Base-by-base conservation (phyloP, 139 green algal genomes). In the Chlorella sp. region DNA sequence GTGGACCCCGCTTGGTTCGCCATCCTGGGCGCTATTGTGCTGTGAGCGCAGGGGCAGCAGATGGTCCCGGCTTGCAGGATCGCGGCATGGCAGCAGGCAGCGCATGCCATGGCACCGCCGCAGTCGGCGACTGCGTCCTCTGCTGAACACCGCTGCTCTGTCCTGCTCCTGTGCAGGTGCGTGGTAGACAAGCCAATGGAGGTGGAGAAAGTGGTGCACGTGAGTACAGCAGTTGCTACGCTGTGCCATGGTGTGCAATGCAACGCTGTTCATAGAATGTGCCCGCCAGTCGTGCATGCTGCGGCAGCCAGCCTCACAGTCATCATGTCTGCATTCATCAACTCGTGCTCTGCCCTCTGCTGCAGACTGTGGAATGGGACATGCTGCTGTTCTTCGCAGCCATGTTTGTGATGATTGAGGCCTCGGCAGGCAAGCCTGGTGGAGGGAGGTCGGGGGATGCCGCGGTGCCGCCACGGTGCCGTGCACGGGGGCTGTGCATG, bases 321-420 rank as follows among this genome's bases (percentile, higher is more conserved):
- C 23, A 32, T 2, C 20, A 13, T n/a, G 6, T 67, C 60, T n/a
- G 17, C 7, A 6, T 9, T 51, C 63, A 70, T 36, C 67, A n/a
- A 15, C 41, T 41, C 26, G n/a, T n/a, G n/a, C 28, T 28, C 41
- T 16, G 20, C 36, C 36, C 68, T 26, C 21, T 15, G 41, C 12
- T 15, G 12, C 73, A 80, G 73, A 87, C 69, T 28, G 89, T 92
- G 28, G 89, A 92, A 34, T 91, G 87, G 87, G 87, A 92, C 70
- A 89, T 88, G 87, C 81, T 92, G 32, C 81, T 92, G 9, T 92
- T 92, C 87, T 91, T 92, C 72, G 89, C 87, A 30, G 85, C 86
- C 15, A 80, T 90, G 81, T 92, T 92, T 71, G 85, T 87, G 13
- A 89, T 91, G 86, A 88, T 90, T 2, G 84, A 91, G 60, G 87